phyloP scores from a whole-genome alignment of 768 basidiomycete species.

The Boletellus sp. region DNA sequence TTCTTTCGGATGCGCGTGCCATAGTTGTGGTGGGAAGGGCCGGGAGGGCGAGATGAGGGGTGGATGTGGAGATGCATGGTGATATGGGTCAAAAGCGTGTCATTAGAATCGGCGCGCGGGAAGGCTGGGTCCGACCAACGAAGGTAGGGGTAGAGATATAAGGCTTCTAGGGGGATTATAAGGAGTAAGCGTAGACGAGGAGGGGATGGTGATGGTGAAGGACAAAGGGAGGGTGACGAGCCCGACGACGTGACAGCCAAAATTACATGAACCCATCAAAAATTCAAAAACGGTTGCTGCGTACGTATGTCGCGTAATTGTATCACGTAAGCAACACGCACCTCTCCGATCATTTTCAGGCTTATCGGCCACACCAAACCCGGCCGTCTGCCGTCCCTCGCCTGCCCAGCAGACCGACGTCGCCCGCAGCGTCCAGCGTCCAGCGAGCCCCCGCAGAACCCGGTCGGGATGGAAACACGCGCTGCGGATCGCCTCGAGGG shows the following conservation, averaged over 20 bases:
- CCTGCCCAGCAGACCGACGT: no score
- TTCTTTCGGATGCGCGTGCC: constrained; percentile 54
- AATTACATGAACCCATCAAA: constrained; percentile 31
- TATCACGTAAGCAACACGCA: constrained; percentile 21
- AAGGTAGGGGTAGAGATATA: constrained; percentile 10
- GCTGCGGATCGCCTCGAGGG: no score
- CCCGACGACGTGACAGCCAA: constrained; percentile 27
- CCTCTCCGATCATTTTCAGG: constrained; percentile 26
- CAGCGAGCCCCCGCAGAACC: no score
- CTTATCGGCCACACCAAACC: background rate
- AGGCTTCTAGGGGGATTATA: background rate
- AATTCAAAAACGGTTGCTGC: constrained; percentile 33
- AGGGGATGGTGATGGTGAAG: constrained; percentile 28
- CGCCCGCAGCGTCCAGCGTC: no score
- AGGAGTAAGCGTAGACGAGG: background rate
- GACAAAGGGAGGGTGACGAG: constrained; percentile 27
- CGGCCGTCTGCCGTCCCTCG: background rate
- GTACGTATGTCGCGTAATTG: constrained; percentile 30
- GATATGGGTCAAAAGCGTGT: constrained; percentile 14
- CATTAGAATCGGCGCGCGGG: constrained; percentile 17
- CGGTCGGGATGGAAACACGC: no score
- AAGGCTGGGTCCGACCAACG: constrained; percentile 30
- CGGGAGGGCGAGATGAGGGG: constrained; percentile 7
- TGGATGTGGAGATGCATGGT: constrained; percentile 8
- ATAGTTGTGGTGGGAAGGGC: constrained; percentile 37